phyloP scores from a whole-genome alignment of 1,284 basidiomycete genomes.

The Papiliotrema nemorosa region DNA sequence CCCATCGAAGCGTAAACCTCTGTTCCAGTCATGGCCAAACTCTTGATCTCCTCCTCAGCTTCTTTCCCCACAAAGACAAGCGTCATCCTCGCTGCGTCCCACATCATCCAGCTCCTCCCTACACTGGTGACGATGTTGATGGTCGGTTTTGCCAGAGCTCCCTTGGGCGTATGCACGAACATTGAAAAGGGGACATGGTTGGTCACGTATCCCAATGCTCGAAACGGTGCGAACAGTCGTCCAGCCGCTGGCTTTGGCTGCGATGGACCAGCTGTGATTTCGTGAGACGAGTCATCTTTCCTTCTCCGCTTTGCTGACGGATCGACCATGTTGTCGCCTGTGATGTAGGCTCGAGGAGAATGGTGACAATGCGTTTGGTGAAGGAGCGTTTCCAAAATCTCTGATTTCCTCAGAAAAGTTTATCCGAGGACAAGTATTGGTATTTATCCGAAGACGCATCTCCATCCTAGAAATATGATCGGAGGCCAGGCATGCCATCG shows the following conservation, averaged over 20 bases:
- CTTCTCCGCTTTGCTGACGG: not conserved
- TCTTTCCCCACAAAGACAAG: constrained; percentile 91
- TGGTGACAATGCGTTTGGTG: too few relatives aligned
- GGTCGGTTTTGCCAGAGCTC: constrained; percentile 73
- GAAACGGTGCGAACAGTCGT: constrained; percentile 84
- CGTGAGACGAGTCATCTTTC: too few relatives aligned
- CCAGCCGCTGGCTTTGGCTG: constrained; percentile 2
- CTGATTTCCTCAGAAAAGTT: not conserved
- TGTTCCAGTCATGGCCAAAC: constrained; percentile 78
- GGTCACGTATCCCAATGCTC: constrained; percentile 87
- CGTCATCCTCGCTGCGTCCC: constrained; percentile 91
- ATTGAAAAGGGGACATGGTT: constrained; percentile 87
- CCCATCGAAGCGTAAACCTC: constrained; percentile 79
- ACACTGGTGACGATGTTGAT: constrained; percentile 83
- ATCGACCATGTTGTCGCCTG: not conserved
- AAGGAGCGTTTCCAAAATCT: not conserved
- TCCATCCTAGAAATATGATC: too few relatives aligned
- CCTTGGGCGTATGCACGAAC: constrained; percentile 82
- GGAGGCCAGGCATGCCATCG: too few relatives aligned
- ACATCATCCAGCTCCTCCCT: constrained; percentile 89
- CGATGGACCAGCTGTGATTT: constrained; percentile 14
- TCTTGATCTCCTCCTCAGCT: constrained; percentile 66
- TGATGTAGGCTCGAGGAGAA: not conserved
- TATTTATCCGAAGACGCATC: too few relatives aligned
- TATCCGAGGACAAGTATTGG: too few relatives aligned